These are phyloP conservation scores for Priceomyces medius DNA, from an alignment of 805 yeast species.

Conservation along the genomic window DNA sequence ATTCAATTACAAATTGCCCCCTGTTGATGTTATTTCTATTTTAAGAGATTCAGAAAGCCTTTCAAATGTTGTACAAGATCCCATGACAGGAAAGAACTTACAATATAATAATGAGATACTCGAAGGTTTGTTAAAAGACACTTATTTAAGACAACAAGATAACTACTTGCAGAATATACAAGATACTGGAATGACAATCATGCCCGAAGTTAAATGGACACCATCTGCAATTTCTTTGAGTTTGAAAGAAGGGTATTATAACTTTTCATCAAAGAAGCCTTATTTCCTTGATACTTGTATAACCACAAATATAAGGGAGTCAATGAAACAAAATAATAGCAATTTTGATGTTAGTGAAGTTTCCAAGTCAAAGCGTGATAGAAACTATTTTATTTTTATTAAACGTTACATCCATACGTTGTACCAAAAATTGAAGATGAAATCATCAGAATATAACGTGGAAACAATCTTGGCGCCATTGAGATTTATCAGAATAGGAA, in stretches of 20 bases:
- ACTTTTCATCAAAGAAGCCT: conserved; percentile 5
- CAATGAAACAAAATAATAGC: neutral
- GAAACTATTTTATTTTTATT: conserved; percentile 5
- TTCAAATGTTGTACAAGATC: conserved; percentile 5
- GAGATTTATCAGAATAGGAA: conserved; percentile 7
- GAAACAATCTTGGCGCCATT: conserved; percentile 8
- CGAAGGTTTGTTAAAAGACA: conserved; percentile 11
- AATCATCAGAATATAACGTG: conserved; percentile 7
- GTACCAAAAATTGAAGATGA: neutral
- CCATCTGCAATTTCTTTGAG: conserved; percentile 6
- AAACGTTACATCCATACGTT: conserved; percentile 9
- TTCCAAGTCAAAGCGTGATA: conserved; percentile 1
- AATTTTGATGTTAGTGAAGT: neutral
- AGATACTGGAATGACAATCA: conserved; percentile 17
- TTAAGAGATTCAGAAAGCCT: conserved; percentile 1
- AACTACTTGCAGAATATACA: conserved; percentile 13
- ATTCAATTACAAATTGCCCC: conserved; percentile 11
- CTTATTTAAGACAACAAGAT: conserved; percentile 21
- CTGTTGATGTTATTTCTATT: conserved; percentile 15
- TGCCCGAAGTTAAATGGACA: conserved; percentile 15
- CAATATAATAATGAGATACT: conserved; percentile 6
- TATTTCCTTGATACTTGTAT: conserved; percentile 1
- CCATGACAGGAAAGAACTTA: neutral
- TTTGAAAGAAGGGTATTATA: conserved; percentile 12
- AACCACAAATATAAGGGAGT: neutral